Percentiles rank a stretch among this genome's conserved stretches.
Conservation (phyloP, 306 rosid genomes). For the Gleditsia sinensis region DNA sequence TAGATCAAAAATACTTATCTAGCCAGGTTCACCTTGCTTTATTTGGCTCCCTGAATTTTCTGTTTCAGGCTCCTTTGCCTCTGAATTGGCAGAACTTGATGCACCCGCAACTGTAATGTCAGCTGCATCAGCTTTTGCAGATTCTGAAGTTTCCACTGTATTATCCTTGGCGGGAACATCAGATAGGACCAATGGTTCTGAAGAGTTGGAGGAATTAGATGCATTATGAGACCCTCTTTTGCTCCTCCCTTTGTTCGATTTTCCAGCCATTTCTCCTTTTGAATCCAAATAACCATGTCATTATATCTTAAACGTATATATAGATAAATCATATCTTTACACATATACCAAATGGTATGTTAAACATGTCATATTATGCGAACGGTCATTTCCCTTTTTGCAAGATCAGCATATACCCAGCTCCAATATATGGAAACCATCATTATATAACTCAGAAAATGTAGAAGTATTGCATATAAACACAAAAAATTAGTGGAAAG, state of each 20-base stretch:
- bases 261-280: constrained; percentile 81
- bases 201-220: constrained; percentile 28
- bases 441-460: not conserved
- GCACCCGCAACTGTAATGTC: constrained; percentile 48
- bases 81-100: constrained; percentile 34
- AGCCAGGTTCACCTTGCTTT: constrained; percentile 68
- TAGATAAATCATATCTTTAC: not conserved
- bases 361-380: not conserved
- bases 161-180: constrained; percentile 48
- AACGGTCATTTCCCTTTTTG: not conserved
- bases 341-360: not conserved
- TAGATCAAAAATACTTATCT: not conserved
- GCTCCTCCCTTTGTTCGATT: constrained; percentile 74
- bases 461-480: not conserved
- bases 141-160: constrained; percentile 26
- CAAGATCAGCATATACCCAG: constrained; percentile 1
- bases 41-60: constrained; percentile 42
- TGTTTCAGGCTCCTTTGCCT: constrained; percentile 54
- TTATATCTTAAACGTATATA: not conserved
- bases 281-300: constrained; percentile 26
- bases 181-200: constrained; percentile 43
- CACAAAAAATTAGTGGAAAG: not conserved
- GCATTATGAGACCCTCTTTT: constrained; percentile 51
- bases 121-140: constrained; percentile 43
- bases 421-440: not conserved